phyloP scores from a whole-genome alignment of 805 yeast genomes.

The Metschnikowia similis region DNA sequence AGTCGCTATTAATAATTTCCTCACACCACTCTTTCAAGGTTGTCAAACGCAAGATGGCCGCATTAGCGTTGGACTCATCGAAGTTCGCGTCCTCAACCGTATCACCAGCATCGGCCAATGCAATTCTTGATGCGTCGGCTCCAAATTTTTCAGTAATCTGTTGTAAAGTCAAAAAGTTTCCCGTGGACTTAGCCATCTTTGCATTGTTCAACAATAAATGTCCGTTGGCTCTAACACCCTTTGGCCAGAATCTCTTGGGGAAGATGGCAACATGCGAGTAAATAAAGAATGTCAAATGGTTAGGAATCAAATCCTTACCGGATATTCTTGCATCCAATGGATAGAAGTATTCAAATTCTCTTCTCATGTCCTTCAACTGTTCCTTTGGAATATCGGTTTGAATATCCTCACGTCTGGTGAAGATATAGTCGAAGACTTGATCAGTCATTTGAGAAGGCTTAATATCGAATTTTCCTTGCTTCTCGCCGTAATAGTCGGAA shows the following conservation, averaged over 20 bases:
- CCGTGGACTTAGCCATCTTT: slow-evolving; percentile 97
- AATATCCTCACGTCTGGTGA: slow-evolving; percentile 63
- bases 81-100: slow-evolving; percentile 96
- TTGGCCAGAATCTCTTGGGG: slow-evolving; percentile 90
- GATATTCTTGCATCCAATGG: slow-evolving; percentile 90
- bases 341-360: slow-evolving; percentile 95
- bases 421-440: slow-evolving; percentile 88
- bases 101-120: slow-evolving; percentile 98
- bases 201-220: slow-evolving; percentile 93
- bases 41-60: slow-evolving; percentile 90
- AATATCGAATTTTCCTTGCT: slow-evolving; percentile 67
- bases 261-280: slow-evolving; percentile 90
- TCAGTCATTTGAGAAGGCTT: slow-evolving; percentile 83
- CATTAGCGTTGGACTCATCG: slow-evolving; percentile 94
- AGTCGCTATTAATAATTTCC: slow-evolving; percentile 53
- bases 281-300: slow-evolving; percentile 93
- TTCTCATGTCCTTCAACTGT: slow-evolving; percentile 69
- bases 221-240: slow-evolving; percentile 91
- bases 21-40: slow-evolving; percentile 96
- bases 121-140: slow-evolving; percentile 96
- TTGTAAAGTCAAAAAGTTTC: slow-evolving; percentile 89
- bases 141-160: slow-evolving; percentile 87
- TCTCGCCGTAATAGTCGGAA: slow-evolving; percentile 77
- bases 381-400: slow-evolving; percentile 58
- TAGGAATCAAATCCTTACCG: slow-evolving; percentile 96